Conservation (phyloP, 768 basidiomycete species). For the Mycena alexandri region DNA sequence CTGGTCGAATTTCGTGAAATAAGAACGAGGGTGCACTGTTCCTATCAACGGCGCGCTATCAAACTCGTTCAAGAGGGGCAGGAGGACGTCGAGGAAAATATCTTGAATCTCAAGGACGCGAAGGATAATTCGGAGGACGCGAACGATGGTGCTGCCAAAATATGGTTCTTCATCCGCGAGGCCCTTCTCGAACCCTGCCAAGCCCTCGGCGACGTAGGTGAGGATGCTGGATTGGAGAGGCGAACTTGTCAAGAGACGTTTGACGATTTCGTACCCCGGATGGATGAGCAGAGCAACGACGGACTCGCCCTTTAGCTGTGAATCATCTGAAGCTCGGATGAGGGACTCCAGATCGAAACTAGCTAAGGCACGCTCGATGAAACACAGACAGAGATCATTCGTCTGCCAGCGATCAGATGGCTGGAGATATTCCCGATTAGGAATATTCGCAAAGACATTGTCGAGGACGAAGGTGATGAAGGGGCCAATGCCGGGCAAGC, state of each 20-base stretch:
- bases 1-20: constrained; percentile 81
- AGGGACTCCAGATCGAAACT: constrained; percentile 86
- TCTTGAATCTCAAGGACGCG: constrained; percentile 89
- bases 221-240: constrained; percentile 81
- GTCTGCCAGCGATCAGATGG: constrained; percentile 88
- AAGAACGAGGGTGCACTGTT: constrained; percentile 71
- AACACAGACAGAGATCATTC: constrained; percentile 86
- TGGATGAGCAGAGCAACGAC: constrained; percentile 74
- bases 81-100: constrained; percentile 88
- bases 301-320: constrained; percentile 61
- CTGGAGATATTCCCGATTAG: constrained; percentile 78
- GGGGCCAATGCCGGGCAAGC: constrained; percentile 83
- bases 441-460: constrained; percentile 85
- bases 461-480: constrained; percentile 91
- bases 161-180: constrained; percentile 76
- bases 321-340: constrained; percentile 68
- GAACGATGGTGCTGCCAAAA: constrained; percentile 81
- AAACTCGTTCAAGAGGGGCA: constrained; percentile 80
- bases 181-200: constrained; percentile 80
- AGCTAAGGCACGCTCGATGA: constrained; percentile 86
- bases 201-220: constrained; percentile 84
- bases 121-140: constrained; percentile 84
- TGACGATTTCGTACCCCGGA: constrained; percentile 90
- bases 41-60: constrained; percentile 68
- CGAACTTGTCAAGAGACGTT: constrained; percentile 79